These are phyloP conservation scores for Fusarium sp. DNA, from an alignment of 2,329 filamentous ascomycete species.

Conservation along the genomic window DNA sequence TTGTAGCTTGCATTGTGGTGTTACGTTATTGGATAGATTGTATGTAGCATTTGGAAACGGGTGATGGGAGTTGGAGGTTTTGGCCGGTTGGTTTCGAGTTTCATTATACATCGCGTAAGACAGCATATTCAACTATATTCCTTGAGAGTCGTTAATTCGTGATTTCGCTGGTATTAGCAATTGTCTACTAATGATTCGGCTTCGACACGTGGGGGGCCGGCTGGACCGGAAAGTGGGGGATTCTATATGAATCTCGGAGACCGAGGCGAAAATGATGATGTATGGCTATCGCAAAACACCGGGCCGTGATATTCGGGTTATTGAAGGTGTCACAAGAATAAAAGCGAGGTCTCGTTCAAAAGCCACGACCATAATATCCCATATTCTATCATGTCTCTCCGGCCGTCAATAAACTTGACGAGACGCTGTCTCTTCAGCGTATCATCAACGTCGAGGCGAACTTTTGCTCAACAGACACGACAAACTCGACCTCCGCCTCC, in stretches of 20 bases:
- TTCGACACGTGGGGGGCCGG: constrained; percentile 27
- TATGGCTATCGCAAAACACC: constrained; percentile 19
- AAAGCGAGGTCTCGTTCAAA: neutral
- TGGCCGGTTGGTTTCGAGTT: constrained; percentile 9
- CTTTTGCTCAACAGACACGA: constrained; percentile 28
- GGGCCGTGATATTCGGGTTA: constrained; percentile 24
- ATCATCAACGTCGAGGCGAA: constrained; percentile 6
- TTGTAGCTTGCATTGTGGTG: constrained; percentile 37
- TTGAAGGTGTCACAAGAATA: neutral
- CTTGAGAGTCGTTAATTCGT: neutral
- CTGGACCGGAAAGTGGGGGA: constrained; percentile 37
- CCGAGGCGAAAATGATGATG: constrained; percentile 34
- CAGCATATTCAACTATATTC: neutral
- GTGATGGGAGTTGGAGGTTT: constrained; percentile 26
- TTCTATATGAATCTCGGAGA: constrained; percentile 24
- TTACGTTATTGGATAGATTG: constrained; percentile 37
- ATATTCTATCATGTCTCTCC: constrained; percentile 23
- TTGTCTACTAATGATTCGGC: constrained; percentile 17
- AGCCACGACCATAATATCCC: neutral
- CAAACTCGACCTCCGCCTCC: constrained; percentile 29
- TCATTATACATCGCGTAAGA: neutral
- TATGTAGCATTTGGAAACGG: constrained; percentile 29
- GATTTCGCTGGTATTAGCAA: constrained; percentile 1
- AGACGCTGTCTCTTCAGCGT: constrained; percentile 15
- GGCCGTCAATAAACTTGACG: constrained; percentile 24